Base-by-base conservation (phyloP, 2,329 filamentous ascomycete species). In the Ophiostoma angusticollis region DNA sequence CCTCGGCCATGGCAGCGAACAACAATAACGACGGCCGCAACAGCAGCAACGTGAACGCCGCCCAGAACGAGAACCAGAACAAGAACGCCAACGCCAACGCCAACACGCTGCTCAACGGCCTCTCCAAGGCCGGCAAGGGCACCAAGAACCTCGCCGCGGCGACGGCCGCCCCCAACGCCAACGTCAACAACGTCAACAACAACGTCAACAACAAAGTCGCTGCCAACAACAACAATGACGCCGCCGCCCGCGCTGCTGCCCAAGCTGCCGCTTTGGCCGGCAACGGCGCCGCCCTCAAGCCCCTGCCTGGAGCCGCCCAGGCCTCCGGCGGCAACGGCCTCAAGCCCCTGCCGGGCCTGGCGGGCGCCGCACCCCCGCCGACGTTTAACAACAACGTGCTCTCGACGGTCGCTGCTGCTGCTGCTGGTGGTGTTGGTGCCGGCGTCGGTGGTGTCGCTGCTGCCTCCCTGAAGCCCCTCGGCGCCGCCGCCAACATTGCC, bases 401-500 rank as follows among this genome's bases (percentile, higher is more conserved):
- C 9, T 21, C 37, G 7, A 17, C 40, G 13, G 25, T 41, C 5
- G 35, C 32, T 18, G 31, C 31, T 8, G 37, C 40, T 4, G 21
- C 37, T 13, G 21, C 45, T 8, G 35, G 40, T 2, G 35, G n/a
- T 19, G 39, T 31, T 5, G 37, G 36, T 17, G 31, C 39, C n/a
- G 35, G 37, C 3, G 40, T 34, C 9, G 39, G 38, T 3, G 28
- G 23, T 8, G 38, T 39, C 31, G 39, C 25, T 5, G 35, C 43
- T 22, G 41, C 28, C 12, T 22, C 36, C 1, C 38, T 41, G 5
- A 40, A 38, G 38, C 38, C 42, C 13, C 38, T 38, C 14, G 31
- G 37, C 19, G 37, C 31, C 2, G 17, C 31, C 3, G 28, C 19
- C 12, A 17, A 84, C 94, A 29, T 30, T 5, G 30, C 25, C 7